Conservation (phyloP, 495 filamentous ascomycete genomes). For the Annulohypoxylon maeteangense region DNA sequence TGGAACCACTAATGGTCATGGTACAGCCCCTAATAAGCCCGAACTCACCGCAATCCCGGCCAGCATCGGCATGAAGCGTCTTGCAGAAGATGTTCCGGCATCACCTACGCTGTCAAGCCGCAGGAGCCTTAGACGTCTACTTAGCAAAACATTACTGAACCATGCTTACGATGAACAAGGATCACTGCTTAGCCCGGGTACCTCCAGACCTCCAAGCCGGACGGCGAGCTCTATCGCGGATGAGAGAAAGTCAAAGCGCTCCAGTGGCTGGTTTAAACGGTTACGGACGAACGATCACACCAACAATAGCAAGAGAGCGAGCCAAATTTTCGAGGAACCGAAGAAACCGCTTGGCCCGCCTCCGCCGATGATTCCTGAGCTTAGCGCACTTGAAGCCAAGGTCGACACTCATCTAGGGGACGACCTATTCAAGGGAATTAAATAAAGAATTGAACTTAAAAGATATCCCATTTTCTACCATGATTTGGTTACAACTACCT, state of each 20-base stretch:
- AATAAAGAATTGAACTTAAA: conserved; percentile 20
- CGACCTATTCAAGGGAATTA: conserved; percentile 70
- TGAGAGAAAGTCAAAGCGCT: conserved; percentile 56
- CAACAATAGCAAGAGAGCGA: conserved; percentile 50
- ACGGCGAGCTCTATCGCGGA: conserved; percentile 50
- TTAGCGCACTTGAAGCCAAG: conserved; percentile 63
- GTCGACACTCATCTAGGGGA: conserved; percentile 58
- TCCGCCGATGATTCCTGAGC: conserved; percentile 69
- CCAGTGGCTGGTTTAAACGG: conserved; percentile 62
- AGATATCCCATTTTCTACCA: conserved; percentile 27
- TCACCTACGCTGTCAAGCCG: conserved; percentile 59
- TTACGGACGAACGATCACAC: conserved; percentile 51
- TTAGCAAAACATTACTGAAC: conserved; percentile 58
- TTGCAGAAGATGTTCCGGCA: conserved; percentile 55
- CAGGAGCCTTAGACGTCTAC: conserved; percentile 59
- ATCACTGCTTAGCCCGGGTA: conserved; percentile 35
- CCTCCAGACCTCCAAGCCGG: conserved; percentile 53
- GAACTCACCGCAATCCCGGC: conserved; percentile 43
- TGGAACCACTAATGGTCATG: conserved; percentile 49
- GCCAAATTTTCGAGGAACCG: conserved; percentile 46
- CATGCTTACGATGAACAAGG: conserved; percentile 57
- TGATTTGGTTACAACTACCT: conserved; percentile 25
- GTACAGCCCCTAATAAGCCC: conserved; percentile 48
- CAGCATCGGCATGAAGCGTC: conserved; percentile 51
- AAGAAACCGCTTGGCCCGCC: conserved; percentile 59